Evolutionary conservation across 106 monocot species (phyloP), one percentile per base, ranked within the genome.

Genomic region (Phalaenopsis equestris): DNA sequence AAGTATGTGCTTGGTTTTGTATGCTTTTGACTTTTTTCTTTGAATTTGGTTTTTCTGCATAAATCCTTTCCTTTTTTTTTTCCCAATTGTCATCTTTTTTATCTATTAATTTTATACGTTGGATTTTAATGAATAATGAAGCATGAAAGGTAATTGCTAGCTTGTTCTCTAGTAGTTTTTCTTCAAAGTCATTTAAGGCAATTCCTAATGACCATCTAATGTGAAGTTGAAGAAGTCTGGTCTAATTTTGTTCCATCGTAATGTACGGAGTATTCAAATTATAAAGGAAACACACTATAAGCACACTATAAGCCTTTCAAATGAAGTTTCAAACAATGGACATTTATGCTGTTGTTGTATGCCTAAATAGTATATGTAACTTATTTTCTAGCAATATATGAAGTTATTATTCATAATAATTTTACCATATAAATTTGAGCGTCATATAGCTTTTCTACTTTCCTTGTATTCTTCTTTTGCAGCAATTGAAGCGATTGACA

Each of bases 401-500:
- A 61, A 39, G 70, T 42, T 74, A 45, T 45, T 74, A 42, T 39
- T 14, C 1, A 74, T 6, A 43, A 42, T 43, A n/a, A n/a, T n/a
- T 7, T 43, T 74, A 43, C 43, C 41, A 74, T 43, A 8, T 42
- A 7, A 42, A 73, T 73, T 73, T 42, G 24, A 76, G 6, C 11
- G 17, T 47, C 1, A 8, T 1, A 38, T 74, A 42, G 12, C 46
- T 75, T 45, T 49, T 42, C 52, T 48, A 43, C 19, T 12, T 30
- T 1, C 52, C 24, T 48, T 49, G 1, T 45, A 48, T 75, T 11
- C 18, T 75, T 47, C 24, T 72, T 15, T 79, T 90, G 87, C 89
- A 95, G 97, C 89, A 73, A 83, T 98, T 86, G 92, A 98, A 83
- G 79, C 86, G n/a, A 89, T 98, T 24, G 97, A 98, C 37, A 87